Evolutionary conservation across 1,284 basidiomycete species (phyloP).

Genomic region (Heterobasidion annosum): DNA sequence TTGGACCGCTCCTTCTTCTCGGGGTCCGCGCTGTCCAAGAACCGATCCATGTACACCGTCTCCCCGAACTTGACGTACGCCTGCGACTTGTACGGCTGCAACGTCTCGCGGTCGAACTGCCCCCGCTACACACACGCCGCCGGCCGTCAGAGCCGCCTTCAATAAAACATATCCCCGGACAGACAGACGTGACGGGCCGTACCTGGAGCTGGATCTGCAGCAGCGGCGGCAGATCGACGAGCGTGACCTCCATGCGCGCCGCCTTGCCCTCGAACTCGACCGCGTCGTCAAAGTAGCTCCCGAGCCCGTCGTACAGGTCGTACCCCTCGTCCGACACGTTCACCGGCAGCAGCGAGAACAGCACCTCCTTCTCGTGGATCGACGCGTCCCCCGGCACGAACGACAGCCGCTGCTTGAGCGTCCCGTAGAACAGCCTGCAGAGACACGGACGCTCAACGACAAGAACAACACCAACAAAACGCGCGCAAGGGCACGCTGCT

Average conservation of each 20-base stretch:
- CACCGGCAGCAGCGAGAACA: constrained; percentile 91
- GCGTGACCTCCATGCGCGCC: constrained; percentile 80
- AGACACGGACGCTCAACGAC: too few species aligned
- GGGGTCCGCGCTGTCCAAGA: constrained; percentile 69
- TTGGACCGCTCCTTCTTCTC: constrained; percentile 66
- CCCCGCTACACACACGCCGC: constrained; percentile 55
- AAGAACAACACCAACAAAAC: neutral
- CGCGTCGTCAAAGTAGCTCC: constrained; percentile 85
- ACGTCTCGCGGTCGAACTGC: constrained; percentile 89
- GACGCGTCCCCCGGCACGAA: constrained; percentile 39
- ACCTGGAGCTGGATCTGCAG: constrained; percentile 95
- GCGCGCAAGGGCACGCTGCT: constrained; percentile 7
- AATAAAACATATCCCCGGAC: neutral
- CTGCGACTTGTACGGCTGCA: constrained; percentile 92
- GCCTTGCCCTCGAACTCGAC: constrained; percentile 86
- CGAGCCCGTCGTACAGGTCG: constrained; percentile 91
- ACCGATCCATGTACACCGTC: constrained; percentile 87
- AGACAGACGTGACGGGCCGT: constrained; percentile 12
- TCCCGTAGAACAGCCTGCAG: constrained; percentile 80
- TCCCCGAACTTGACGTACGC: constrained; percentile 90
- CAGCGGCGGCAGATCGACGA: constrained; percentile 83
- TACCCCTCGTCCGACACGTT: constrained; percentile 84
- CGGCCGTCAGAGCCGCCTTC: constrained; percentile 2
- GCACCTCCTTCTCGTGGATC: constrained; percentile 78
- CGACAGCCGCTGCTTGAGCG: constrained; percentile 71